Evolutionary conservation across 495 filamentous ascomycete genomes (phyloP), one percentile per base, ranked within the genome.

Genomic region (Penicillium waksmanii): DNA sequence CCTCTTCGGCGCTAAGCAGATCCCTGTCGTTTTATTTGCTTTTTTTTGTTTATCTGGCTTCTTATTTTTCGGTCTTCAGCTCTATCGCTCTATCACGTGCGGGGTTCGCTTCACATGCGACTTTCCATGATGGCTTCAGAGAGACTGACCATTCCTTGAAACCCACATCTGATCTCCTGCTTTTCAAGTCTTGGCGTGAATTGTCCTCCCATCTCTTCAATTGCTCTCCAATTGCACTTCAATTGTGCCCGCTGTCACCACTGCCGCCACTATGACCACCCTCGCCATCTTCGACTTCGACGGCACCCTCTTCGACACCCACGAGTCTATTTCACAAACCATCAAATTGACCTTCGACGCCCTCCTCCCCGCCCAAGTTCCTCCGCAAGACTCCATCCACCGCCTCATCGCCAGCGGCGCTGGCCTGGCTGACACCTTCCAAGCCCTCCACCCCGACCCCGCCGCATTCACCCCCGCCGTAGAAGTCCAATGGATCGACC

Each of bases 211-310:
- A 13, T 42, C 38, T 42, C 3, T 42, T 17, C 38, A 42, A 42
- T 42, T 42, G 38, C 15, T 5, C 15, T 42, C 38, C 21, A 21
- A 42, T 42, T 42, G 38, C 38, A 17, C 11, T 52, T n/a, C n/a
- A n/a, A n/a, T n/a, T n/a, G n/a, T n/a, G n/a, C n/a, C n/a, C n/a
- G n/a, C n/a, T n/a, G n/a, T n/a, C 17, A 33, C 55, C 35, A 42
- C 21, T 3, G 21, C 21, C 21, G 21, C 15, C 38, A 42, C 38
- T 7, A 42, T 42, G 38, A 42, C 38, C 38, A 42, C 38, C 38
- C 66, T 71, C 34, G 51, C 56, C 17, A 67, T 72, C 56, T 62
- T 72, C 40, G 69, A 69, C 54, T 72, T 72, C 48, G 66, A 72
- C 51, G 69, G 69, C 51, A 69, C 69, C 1, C 62, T 72, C 53